These are phyloP conservation scores for Jamesozyma piceae DNA, from an alignment of 805 yeast species.

Conservation along the genomic window DNA sequence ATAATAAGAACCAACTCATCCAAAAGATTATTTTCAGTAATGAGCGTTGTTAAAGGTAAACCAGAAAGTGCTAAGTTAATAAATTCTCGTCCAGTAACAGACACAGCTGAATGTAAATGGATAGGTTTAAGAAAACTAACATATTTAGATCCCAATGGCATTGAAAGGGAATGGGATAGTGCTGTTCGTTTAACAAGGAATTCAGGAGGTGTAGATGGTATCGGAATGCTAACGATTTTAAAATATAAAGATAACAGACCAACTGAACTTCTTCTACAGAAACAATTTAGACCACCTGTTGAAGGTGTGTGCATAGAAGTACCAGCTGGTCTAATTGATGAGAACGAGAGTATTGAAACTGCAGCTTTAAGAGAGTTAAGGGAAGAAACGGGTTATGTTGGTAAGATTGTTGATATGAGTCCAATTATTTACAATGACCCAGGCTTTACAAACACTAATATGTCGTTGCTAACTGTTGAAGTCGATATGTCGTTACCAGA, in stretches of 20 bases:
- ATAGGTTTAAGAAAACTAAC: conserved; percentile 55
- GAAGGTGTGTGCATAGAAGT: conserved; percentile 82
- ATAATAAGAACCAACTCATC: not conserved
- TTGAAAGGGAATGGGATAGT: conserved; percentile 77
- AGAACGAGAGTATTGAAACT: conserved; percentile 60
- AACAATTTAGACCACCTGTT: conserved; percentile 90
- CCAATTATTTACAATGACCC: conserved; percentile 65
- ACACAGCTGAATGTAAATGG: conserved; percentile 51
- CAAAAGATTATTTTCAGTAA: conserved; percentile 4
- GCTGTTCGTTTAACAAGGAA: conserved; percentile 73
- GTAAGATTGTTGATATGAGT: conserved; percentile 42
- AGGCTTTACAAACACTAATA: conserved; percentile 83
- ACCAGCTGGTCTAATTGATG: conserved; percentile 93
- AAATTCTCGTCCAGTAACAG: conserved; percentile 22
- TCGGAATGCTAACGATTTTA: conserved; percentile 74
- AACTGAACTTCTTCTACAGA: conserved; percentile 55
- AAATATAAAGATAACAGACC: conserved; percentile 40
- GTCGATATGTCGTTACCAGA: conserved; percentile 60
- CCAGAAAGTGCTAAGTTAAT: conserved; percentile 32
- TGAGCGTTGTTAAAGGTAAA: conserved; percentile 25
- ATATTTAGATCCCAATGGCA: conserved; percentile 67
- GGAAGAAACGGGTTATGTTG: conserved; percentile 91
- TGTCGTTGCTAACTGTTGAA: conserved; percentile 67
- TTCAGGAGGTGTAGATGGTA: conserved; percentile 62
- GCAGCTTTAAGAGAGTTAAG: conserved; percentile 82